Percentiles rank a stretch among this genome's conserved stretches.
These are phyloP conservation scores for Blastobotrys raffinosifermentans DNA, from an alignment of 1,139 yeast species.

Conservation along the genomic window DNA sequence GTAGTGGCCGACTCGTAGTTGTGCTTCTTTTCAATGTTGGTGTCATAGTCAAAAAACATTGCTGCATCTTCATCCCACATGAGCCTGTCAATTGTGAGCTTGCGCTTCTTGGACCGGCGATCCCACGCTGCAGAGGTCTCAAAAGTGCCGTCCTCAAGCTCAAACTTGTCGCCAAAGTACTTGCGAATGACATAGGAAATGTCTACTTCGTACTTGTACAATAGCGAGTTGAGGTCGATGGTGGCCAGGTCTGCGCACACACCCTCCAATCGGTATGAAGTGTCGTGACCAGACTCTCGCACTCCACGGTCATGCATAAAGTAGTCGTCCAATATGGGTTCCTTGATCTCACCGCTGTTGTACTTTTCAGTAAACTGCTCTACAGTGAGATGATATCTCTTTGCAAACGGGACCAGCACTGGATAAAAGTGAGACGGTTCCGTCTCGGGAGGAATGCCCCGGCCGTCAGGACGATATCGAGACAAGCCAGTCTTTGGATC, in stretches of 20 bases:
- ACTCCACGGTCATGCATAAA: conserved; percentile 93
- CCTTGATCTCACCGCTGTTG: conserved; percentile 58
- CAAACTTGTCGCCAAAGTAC: conserved; percentile 49
- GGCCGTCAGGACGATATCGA: conserved; percentile 84
- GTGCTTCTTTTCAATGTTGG: conserved; percentile 50
- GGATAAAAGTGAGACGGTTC: conserved; percentile 84
- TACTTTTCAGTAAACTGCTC: conserved; percentile 69
- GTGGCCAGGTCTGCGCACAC: conserved; percentile 87
- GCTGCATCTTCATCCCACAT: conserved; percentile 81
- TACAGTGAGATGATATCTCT: conserved; percentile 54
- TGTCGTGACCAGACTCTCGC: conserved; percentile 95
- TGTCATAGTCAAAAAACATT: conserved; percentile 80
- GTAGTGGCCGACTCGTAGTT: conserved; percentile 84
- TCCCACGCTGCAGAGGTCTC: conserved; percentile 59
- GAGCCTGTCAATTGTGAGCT: conserved; percentile 54
- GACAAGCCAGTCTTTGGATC: conserved; percentile 79
- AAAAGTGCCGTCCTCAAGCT: conserved; percentile 35
- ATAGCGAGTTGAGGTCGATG: conserved; percentile 76
- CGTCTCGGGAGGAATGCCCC: conserved; percentile 94
- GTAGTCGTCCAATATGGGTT: conserved; percentile 80
- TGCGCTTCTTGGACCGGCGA: conserved; percentile 49
- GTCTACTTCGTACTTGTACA: conserved; percentile 87
- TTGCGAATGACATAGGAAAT: conserved; percentile 60
- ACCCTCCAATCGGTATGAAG: conserved; percentile 85
- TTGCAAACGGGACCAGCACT: conserved; percentile 61